Evolutionary conservation across 441 rosid genomes (phyloP), one percentile per base, ranked within the genome.

Genomic region (Lepidium campestre): DNA sequence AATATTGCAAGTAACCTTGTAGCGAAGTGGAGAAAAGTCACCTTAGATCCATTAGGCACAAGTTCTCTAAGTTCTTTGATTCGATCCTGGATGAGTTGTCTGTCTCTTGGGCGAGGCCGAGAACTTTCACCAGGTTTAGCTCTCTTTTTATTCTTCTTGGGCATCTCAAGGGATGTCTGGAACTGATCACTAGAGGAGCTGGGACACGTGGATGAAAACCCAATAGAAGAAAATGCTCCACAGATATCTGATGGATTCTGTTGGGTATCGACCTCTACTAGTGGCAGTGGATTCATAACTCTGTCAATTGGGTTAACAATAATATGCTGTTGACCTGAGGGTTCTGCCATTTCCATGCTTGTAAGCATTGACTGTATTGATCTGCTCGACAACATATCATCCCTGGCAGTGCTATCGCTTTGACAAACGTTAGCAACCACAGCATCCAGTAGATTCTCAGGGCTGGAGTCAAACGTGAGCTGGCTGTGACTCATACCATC

Each of bases 1-100:
- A 47, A 46, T 11, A 27, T 18, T 41, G 57, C 34, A 34, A 35
- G 60, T 40, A 73, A 63, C 48, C 72, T 50, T 67, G 59, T 42
- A 67, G 54, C 39, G 50, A 67, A 72, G 49, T 10, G 53, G 57
- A 73, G 56, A 69, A 64, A 65, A 80, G 67, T 75, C 85, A 93
- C 99, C 99, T 93, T 93, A 22, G 96, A 83, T 62, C 97, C 97
- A 73, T 80, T 87, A 10, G 99, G 99, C 39, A 93, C 97, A 68
- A 93, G 87, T 71, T 89, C 99, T 67, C 97, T 78, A 72, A 93
- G 84, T 83, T 93, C 97, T 83, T 93, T 93, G 52, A 93, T 85
- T 55, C 97, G 92, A 82, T 93, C 99, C 64, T 93, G 99, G 76
- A 93, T 93, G 68, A 91, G 81, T 64, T 93, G 99, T 60, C 97